A percentile compares a stretch with the other conserved stretches of the same genome.
These are phyloP conservation scores for Curvularia hawaiiensis DNA, from an alignment of 2,329 filamentous ascomycete species.

Conservation along the genomic window DNA sequence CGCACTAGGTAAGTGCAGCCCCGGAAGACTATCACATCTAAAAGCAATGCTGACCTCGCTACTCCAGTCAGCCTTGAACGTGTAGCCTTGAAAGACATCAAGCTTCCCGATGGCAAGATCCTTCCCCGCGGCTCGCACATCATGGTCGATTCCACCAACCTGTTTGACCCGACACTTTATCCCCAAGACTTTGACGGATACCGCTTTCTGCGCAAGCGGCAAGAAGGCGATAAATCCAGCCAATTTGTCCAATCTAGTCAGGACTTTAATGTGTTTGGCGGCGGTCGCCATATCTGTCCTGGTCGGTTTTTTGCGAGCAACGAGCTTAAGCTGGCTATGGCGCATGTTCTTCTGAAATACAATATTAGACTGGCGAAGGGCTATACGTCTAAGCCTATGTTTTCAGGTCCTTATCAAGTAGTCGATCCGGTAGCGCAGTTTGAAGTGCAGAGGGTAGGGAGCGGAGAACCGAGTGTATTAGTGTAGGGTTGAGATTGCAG, in stretches of 20 bases:
- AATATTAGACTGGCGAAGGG: background rate
- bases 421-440: background rate
- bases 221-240: background rate
- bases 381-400: background rate
- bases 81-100: background rate
- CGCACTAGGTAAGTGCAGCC: background rate
- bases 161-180: background rate
- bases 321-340: background rate
- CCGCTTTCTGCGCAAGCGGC: background rate
- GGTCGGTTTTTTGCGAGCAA: background rate
- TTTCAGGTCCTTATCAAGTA: background rate
- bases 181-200: background rate
- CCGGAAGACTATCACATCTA: background rate
- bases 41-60: background rate
- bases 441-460: background rate
- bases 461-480: background rate
- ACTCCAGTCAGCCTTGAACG: background rate
- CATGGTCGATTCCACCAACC: background rate
- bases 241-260: background rate
- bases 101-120: background rate
- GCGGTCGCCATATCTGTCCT: background rate
- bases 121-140: background rate
- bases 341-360: background rate
- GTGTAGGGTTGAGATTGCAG: background rate
- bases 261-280: background rate